phyloP scores from a whole-genome alignment of 2,329 filamentous ascomycete genomes.

The Botrytis squamosa region DNA sequence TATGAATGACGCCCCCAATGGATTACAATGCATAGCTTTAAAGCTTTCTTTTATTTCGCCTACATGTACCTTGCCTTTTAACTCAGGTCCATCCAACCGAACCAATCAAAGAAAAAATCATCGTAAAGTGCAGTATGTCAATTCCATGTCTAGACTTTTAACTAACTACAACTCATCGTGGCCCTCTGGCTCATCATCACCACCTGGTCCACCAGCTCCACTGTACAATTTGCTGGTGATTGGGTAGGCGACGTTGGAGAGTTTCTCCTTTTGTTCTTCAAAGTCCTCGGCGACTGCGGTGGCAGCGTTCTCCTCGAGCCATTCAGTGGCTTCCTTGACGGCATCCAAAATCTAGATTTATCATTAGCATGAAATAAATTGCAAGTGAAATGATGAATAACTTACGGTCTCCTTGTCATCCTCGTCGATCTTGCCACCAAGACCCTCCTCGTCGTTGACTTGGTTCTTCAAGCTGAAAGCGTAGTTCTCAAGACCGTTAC shows the following conservation, averaged over 20 bases:
- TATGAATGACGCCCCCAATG: conserved; percentile 10
- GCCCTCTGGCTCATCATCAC: conserved; percentile 65
- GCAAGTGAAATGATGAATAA: conserved; percentile 30
- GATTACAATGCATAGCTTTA: conserved; percentile 12
- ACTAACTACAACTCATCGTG: conserved; percentile 76
- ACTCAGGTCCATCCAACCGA: not conserved
- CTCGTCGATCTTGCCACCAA: conserved; percentile 96
- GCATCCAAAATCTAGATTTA: conserved; percentile 75
- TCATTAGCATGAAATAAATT: conserved; percentile 38
- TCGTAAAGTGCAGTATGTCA: conserved; percentile 5
- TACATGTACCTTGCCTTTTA: not conserved
- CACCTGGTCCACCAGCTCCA: conserved; percentile 61
- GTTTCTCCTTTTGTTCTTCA: conserved; percentile 99
- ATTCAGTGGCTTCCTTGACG: conserved; percentile 94
- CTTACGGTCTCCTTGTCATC: conserved; percentile 95
- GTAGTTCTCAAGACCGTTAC: conserved; percentile 98
- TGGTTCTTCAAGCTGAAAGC: conserved; percentile 99
- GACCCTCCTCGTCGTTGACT: conserved; percentile 92
- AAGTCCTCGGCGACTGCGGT: conserved; percentile 90
- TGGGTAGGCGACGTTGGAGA: conserved; percentile 93
- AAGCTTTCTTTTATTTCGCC: not conserved
- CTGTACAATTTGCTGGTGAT: conserved; percentile 98
- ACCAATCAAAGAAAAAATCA: not conserved
- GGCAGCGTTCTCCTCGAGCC: conserved; percentile 92
- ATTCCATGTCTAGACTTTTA: conserved; percentile 1